Percentiles rank a stretch among this genome's conserved stretches.
Conservation (phyloP, 345 rosid species). For the Sapria himalayana region DNA sequence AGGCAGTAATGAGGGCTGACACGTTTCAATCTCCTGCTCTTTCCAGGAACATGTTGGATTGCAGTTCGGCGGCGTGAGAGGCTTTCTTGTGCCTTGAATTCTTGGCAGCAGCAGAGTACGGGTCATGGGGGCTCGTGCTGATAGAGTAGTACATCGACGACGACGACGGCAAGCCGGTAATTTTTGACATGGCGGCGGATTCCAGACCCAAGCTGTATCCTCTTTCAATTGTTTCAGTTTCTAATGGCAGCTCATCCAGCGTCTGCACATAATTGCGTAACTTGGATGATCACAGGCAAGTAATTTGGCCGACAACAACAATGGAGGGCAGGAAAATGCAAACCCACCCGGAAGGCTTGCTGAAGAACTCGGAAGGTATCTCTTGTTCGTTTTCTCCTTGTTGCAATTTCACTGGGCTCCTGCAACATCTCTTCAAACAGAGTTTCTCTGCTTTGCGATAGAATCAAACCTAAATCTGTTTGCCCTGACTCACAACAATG, state of each 20-base stretch:
- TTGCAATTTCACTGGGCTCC: conserved; percentile 84
- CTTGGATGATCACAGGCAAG: too few species aligned
- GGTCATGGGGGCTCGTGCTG: conserved; percentile 31
- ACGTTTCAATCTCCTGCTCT: too few species aligned
- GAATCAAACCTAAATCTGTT: neutral
- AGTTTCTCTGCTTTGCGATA: conserved; percentile 44
- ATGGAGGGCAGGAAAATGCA: too few species aligned
- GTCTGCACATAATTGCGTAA: conserved; percentile 40
- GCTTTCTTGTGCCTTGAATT: conserved; percentile 37
- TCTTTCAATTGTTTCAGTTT: conserved; percentile 72
- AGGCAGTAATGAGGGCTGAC: too few species aligned
- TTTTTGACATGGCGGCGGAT: conserved; percentile 58
- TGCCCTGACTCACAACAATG: neutral
- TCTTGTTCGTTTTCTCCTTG: conserved; percentile 63
- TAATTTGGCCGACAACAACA: too few species aligned
- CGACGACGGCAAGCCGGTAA: conserved; percentile 53
- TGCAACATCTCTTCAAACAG: conserved; percentile 96
- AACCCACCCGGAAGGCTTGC: conserved; percentile 75
- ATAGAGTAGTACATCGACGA: conserved; percentile 27
- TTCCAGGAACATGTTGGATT: too few species aligned
- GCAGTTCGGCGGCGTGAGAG: conserved; percentile 55
- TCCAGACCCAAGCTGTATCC: conserved; percentile 48
- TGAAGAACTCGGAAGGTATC: conserved; percentile 76
- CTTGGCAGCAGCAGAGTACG: conserved; percentile 35
- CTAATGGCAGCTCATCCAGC: conserved; percentile 82